These are phyloP conservation scores for Eutrema yunnanense DNA, from an alignment of 345 rosid genomes.

Conservation along the genomic window DNA sequence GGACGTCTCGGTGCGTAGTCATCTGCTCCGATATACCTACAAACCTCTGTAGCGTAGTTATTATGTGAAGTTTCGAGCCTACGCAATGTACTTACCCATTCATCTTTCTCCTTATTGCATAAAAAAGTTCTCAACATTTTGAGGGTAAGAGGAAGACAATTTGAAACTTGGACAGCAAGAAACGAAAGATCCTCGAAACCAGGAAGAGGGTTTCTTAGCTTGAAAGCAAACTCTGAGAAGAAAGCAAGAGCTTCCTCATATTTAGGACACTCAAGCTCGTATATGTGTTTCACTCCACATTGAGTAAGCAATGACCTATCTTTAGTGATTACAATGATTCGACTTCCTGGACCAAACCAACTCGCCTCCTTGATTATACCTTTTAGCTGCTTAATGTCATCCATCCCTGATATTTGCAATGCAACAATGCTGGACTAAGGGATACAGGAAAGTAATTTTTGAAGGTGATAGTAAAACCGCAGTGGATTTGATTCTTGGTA, in stretches of 20 bases:
- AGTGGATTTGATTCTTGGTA: no score
- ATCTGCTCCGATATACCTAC: no score
- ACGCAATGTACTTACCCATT: no score
- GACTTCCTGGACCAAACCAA: not conserved
- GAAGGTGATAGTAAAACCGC: no score
- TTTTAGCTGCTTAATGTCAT: not conserved
- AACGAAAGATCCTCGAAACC: not conserved
- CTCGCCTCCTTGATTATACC: not conserved
- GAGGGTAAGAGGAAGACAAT: not conserved
- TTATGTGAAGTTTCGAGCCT: no score
- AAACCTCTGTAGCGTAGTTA: no score
- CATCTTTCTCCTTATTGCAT: no score
- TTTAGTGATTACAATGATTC: not conserved
- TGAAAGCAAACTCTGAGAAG: constrained; percentile 3
- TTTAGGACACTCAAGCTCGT: not conserved
- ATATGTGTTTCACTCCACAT: not conserved
- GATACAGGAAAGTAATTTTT: no score
- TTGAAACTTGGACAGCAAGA: not conserved
- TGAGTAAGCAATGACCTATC: not conserved
- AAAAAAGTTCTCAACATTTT: no score
- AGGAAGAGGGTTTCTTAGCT: not conserved
- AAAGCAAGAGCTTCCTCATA: not conserved
- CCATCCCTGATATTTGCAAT: no score
- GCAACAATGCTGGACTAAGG: no score
- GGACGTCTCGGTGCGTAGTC: no score